These are phyloP conservation scores for Moesziomyces globuligerus DNA, from an alignment of 1,284 basidiomycete species.

Conservation along the genomic window DNA sequence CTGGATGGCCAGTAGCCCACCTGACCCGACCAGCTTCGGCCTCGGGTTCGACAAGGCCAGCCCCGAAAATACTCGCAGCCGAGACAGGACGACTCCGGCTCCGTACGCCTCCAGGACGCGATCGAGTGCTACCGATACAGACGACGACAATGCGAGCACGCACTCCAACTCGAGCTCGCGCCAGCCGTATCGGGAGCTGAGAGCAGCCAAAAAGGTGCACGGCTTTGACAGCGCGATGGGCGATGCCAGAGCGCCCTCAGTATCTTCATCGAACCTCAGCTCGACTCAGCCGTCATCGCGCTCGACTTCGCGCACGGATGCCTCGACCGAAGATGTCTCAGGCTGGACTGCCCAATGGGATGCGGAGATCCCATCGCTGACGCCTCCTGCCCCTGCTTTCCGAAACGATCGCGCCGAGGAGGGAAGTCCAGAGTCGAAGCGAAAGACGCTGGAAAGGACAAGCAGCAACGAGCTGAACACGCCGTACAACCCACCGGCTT, in stretches of 20 bases:
- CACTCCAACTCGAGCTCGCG: slow-evolving; percentile 44
- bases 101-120: slow-evolving; percentile 11
- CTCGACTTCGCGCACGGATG: slow-evolving; percentile 4
- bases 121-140: slow-evolving; percentile 32
- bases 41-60: slow-evolving; percentile 44
- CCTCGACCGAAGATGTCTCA: slow-evolving; percentile 8
- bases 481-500: slow-evolving; percentile 3
- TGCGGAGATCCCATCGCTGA: slow-evolving; percentile 36
- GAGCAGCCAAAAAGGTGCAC: slow-evolving; percentile 36
- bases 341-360: slow-evolving; percentile 34
- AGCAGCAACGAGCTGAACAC: slow-evolving; percentile 13
- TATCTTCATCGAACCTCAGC: slow-evolving; percentile 11
- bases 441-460: slow-evolving; percentile 17
- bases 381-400: slow-evolving; percentile 44
- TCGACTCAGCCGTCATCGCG: slow-evolving; percentile 4
- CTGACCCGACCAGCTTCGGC: slow-evolving; percentile 47
- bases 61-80: slow-evolving; percentile 29
- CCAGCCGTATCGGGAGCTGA: slow-evolving; percentile 37
- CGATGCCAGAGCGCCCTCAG: slow-evolving; percentile 8
- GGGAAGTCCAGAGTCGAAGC: slow-evolving; percentile 14
- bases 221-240: slow-evolving; percentile 21
- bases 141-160: slow-evolving; percentile 42
- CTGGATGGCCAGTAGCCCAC: slow-evolving; percentile 49
- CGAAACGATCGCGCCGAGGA: slow-evolving; percentile 22
- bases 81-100: slow-evolving; percentile 15